Evolutionary conservation across 345 rosid species (phyloP).

Genomic region (Nasturtium officinale): DNA sequence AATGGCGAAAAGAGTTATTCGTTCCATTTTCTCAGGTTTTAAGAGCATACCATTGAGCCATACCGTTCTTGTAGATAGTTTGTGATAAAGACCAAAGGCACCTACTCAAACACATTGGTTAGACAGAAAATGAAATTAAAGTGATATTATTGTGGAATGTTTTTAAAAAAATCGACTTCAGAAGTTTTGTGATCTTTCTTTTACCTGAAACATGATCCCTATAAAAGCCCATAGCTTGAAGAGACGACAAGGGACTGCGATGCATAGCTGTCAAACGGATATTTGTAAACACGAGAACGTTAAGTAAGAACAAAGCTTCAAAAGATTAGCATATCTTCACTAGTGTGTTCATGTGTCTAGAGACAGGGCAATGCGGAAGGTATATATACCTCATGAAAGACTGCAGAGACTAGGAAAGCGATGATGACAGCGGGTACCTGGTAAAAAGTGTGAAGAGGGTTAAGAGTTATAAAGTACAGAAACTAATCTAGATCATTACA

Average conservation of each 20-base stretch:
- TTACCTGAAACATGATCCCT: slow-evolving; percentile 97
- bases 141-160: not conserved
- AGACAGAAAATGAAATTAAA: slow-evolving; percentile 10
- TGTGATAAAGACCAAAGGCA: slow-evolving; percentile 84
- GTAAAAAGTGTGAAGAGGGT: not conserved
- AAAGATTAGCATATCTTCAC: not conserved
- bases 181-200: not conserved
- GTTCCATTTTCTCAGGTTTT: slow-evolving; percentile 3
- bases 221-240: slow-evolving; percentile 94
- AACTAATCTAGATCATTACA: slow-evolving; percentile 53
- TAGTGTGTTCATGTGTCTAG: slow-evolving; percentile 3
- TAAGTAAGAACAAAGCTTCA: not conserved
- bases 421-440: slow-evolving; percentile 77
- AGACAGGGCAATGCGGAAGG: slow-evolving; percentile 4
- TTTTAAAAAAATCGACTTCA: not conserved
- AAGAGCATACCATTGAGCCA: slow-evolving; percentile 73
- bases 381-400: slow-evolving; percentile 86
- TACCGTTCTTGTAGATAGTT: slow-evolving; percentile 72
- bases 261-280: slow-evolving; percentile 63
- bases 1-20: not conserved
- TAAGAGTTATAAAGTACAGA: slow-evolving; percentile 21
- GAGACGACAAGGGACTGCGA: slow-evolving; percentile 94
- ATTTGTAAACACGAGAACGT: slow-evolving; percentile 1
- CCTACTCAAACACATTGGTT: slow-evolving; percentile 48
- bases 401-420: slow-evolving; percentile 83